A percentile compares a stretch with the other conserved stretches of the same genome.
phyloP scores from a whole-genome alignment of 768 basidiomycete genomes.

The Pleurotus cornucopiae region DNA sequence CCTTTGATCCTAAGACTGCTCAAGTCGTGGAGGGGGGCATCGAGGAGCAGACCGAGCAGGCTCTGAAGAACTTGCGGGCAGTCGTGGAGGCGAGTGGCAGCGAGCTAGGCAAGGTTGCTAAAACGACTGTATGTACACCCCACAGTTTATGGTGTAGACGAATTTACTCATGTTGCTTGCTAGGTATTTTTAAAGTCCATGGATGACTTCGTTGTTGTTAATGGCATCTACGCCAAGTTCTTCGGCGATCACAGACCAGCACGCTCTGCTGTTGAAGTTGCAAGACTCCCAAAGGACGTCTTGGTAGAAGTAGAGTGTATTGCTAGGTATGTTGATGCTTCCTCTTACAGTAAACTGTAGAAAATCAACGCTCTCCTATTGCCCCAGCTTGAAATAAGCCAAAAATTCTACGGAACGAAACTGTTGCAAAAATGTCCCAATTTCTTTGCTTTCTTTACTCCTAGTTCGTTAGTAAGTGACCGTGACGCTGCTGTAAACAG shows the following conservation, averaged over 20 bases:
- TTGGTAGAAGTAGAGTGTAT: slow-evolving; percentile 91
- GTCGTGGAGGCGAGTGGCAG: slow-evolving; percentile 83
- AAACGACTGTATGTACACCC: slow-evolving; percentile 71
- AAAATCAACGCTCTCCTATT: not conserved
- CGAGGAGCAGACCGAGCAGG: slow-evolving; percentile 78
- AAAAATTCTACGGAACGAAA: not conserved
- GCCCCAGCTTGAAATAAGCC: not conserved
- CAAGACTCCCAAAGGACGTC: slow-evolving; percentile 85
- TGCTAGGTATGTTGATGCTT: slow-evolving; percentile 52
- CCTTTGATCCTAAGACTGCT: slow-evolving; percentile 69
- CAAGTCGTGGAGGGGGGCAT: slow-evolving; percentile 72
- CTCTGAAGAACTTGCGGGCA: slow-evolving; percentile 79
- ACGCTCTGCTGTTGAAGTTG: slow-evolving; percentile 86
- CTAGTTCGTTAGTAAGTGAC: no score
- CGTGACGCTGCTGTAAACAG: no score
- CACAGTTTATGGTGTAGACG: not conserved
- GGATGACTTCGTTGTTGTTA: slow-evolving; percentile 84
- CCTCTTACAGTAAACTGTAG: not conserved
- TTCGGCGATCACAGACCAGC: slow-evolving; percentile 94
- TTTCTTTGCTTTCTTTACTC: not conserved
- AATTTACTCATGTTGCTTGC: not conserved
- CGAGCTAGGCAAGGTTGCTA: slow-evolving; percentile 75
- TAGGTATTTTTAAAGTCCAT: slow-evolving; percentile 92
- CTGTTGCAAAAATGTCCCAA: not conserved
- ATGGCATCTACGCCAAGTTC: slow-evolving; percentile 75